Conservation (phyloP, 2,329 filamentous ascomycete genomes). For the Spiromastix sp. region DNA sequence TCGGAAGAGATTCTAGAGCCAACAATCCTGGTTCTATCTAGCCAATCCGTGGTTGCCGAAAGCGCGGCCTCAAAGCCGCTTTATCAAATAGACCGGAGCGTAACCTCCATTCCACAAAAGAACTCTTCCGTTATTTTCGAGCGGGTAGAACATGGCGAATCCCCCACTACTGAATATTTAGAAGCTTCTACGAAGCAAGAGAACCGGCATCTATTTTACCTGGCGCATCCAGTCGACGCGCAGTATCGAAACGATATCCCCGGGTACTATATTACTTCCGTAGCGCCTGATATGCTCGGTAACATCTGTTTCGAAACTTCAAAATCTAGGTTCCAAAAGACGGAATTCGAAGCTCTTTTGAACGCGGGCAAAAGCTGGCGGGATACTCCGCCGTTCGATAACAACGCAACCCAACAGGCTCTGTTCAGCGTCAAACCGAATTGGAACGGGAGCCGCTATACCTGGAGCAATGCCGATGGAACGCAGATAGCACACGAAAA, state of each 20-base stretch:
- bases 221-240: conserved; percentile 11
- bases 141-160: no score
- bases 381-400: not conserved
- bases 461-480: not conserved
- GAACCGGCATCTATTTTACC: no score
- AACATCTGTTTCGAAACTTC: conserved; percentile 11
- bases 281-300: conserved; percentile 4
- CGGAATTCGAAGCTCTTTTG: conserved; percentile 1
- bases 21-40: no score
- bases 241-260: conserved; percentile 13
- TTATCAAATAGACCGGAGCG: no score
- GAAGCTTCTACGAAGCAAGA: no score
- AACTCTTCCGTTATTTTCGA: no score
- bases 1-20: no score
- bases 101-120: no score
- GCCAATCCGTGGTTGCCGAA: no score
- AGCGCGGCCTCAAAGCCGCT: no score
- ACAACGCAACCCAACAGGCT: not conserved
- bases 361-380: not conserved
- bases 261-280: conserved; percentile 11
- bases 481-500: not conserved
- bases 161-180: no score
- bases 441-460: not conserved
- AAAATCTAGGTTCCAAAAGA: conserved; percentile 4
- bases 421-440: not conserved